Percentiles rank a stretch among this genome's conserved stretches.
These are phyloP conservation scores for Harringtonia aguacate DNA, from an alignment of 2,329 filamentous ascomycete species.

Conservation along the genomic window DNA sequence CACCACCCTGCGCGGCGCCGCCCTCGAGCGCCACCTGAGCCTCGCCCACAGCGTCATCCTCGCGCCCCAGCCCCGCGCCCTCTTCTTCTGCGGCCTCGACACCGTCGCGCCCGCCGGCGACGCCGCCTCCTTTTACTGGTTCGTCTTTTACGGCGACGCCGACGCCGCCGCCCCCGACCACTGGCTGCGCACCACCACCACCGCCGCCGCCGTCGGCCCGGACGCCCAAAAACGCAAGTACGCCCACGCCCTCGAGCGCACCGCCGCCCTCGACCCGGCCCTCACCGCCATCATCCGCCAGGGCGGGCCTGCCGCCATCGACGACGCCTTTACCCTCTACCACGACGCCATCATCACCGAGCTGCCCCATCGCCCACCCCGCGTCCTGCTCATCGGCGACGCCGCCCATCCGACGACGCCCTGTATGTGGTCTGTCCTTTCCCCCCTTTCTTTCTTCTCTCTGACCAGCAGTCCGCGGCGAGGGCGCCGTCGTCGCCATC, in stretches of 20 bases:
- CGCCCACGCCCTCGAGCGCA: conserved; percentile 1
- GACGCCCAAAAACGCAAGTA: conserved; percentile 11
- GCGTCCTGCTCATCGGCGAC: conserved; percentile 30
- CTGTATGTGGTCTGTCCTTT: conserved; percentile 22
- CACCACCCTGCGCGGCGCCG: conserved; percentile 15
- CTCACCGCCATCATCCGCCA: conserved; percentile 16
- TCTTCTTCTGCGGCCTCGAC: conserved; percentile 17
- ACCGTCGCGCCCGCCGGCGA: conserved; percentile 10
- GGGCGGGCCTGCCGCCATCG: conserved; percentile 21
- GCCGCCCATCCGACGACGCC: conserved; percentile 35
- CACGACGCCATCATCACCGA: conserved; percentile 17
- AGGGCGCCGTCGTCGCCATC: conserved; percentile 35
- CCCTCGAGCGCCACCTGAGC: conserved; percentile 19
- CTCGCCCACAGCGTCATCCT: conserved; percentile 21
- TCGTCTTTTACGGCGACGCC: conserved; percentile 12
- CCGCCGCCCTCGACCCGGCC: conserved; percentile 2
- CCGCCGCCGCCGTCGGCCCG: too few species aligned
- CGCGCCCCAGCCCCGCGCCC: conserved; percentile 5
- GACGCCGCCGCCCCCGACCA: conserved; percentile 19
- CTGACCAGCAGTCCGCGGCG: conserved; percentile 26
- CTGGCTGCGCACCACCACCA: conserved; percentile 18
- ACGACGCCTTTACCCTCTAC: conserved; percentile 6
- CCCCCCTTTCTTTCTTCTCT: background rate
- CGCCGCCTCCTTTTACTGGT: conserved; percentile 20
- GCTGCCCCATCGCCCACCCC: conserved; percentile 23